phyloP scores from a whole-genome alignment of 139 green algal genomes.

The Pseudopediastrum boryanum region DNA sequence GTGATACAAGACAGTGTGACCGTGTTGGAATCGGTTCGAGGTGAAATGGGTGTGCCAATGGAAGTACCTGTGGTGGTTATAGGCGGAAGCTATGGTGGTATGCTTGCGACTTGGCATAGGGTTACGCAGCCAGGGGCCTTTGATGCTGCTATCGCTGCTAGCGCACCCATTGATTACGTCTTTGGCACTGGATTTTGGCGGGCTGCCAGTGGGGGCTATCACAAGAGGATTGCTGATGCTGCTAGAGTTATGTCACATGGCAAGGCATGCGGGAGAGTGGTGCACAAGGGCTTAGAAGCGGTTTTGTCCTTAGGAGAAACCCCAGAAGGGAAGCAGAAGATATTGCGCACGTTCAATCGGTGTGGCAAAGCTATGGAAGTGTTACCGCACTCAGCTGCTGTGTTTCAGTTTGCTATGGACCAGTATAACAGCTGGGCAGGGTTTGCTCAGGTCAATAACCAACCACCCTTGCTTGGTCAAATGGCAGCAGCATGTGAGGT shows the following conservation, averaged over 20 bases:
- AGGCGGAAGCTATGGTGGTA: slow-evolving; percentile 15
- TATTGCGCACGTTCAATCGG: neutral
- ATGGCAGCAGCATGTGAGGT: neutral
- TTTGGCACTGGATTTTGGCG: slow-evolving; percentile 1
- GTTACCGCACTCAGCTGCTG: neutral
- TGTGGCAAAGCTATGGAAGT: neutral
- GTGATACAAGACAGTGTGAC: slow-evolving; percentile 22
- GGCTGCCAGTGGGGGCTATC: neutral
- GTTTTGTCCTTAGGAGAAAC: neutral
- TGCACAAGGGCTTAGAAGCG: neutral
- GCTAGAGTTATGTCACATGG: neutral
- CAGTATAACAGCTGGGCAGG: neutral
- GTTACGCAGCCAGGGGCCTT: slow-evolving; percentile 11
- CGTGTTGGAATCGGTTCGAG: slow-evolving; percentile 2
- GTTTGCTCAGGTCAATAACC: neutral
- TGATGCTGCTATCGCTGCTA: slow-evolving; percentile 11
- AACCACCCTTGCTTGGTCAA: neutral
- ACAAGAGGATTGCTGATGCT: neutral
- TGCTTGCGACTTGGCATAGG: slow-evolving; percentile 14
- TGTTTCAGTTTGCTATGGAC: neutral
- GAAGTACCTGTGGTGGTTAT: neutral
- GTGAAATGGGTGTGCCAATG: neutral
- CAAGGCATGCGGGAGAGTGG: neutral
- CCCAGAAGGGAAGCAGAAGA: neutral
- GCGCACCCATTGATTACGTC: slow-evolving; percentile 2